Conservation (phyloP, 1,284 basidiomycete genomes). For the Ceratobasidium sp. region DNA sequence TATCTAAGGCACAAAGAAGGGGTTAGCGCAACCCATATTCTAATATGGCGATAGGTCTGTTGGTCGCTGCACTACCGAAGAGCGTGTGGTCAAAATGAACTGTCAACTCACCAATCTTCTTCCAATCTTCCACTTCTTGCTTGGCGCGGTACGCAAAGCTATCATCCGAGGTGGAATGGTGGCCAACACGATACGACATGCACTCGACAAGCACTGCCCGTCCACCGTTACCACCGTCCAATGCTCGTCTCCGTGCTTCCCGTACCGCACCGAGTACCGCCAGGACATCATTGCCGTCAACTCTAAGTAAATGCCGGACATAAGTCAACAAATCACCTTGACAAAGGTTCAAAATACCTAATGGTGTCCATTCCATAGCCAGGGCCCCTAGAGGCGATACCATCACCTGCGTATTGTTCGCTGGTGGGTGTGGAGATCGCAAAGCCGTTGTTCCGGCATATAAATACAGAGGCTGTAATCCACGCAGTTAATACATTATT, state of each 20-base stretch:
- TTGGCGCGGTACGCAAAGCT: conserved; percentile 89
- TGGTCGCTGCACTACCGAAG: not conserved
- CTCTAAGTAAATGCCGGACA: conserved; percentile 57
- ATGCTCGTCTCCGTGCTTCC: conserved; percentile 80
- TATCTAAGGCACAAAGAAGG: conserved; percentile 61
- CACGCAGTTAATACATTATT: conserved; percentile 41
- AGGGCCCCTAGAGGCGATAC: conserved; percentile 91
- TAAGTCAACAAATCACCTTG: not conserved
- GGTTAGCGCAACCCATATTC: too few species aligned
- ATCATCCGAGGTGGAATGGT: conserved; percentile 95
- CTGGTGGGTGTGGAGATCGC: conserved; percentile 92
- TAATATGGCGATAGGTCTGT: not conserved
- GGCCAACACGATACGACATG: conserved; percentile 94
- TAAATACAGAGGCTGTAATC: conserved; percentile 50
- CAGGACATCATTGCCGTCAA: conserved; percentile 94
- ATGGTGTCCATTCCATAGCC: conserved; percentile 94
- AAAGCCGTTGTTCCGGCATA: conserved; percentile 62
- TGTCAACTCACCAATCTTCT: conserved; percentile 64
- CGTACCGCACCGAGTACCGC: conserved; percentile 85
- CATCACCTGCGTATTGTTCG: conserved; percentile 92
- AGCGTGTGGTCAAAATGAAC: not conserved
- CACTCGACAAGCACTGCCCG: conserved; percentile 90
- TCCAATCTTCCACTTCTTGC: conserved; percentile 87
- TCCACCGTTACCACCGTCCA: conserved; percentile 67
- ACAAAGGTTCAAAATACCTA: not conserved